Base-by-base conservation (phyloP, 495 filamentous ascomycete species). In the Trichocladium antarcticum region DNA sequence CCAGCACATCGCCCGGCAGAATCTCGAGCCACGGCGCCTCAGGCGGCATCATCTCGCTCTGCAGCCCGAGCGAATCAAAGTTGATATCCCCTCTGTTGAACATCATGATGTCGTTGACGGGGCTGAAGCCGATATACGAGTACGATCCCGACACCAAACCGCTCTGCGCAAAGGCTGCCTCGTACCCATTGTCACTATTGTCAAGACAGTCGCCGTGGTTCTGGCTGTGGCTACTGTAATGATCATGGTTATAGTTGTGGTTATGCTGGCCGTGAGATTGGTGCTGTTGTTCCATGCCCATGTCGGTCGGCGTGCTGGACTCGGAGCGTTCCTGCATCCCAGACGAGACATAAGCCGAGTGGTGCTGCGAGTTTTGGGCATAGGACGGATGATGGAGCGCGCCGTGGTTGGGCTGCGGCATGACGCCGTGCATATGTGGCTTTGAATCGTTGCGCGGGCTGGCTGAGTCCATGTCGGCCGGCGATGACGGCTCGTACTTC, bases 21-120 rank as follows among this genome's bases (percentile, higher is more conserved):
- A 58, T 54, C 53, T 64, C 61, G 12, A 65, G 28, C 62, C 62
- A 65, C 27, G 59, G 59, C 38, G 38, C 19, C 37, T 17, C 16
- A 6, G 37, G 16, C 35, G 56, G 54, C 57, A 60, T 60, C 59
- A 60, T 62, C 32, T 62, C 62, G 37, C 49, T 60, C 8, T 55
- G 53, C 19, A 62, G 41, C 1, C 59, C 59, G 11, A 65, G 44
- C 14, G 53, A 39, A 24, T 60, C 62, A 32, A 84, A 79, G 57
- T 83, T 79, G 40, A 85, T 73, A 47, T 87, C 83, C 45, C 82
- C 80, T 49, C 74, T 81, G 57, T 85, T 79, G 50, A 86, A 85
- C 50, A 81, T 77, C 52, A 85, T 66, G 43, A 61, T 64, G 16
- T 79, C 62, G 72, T 78, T 55, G 68, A 72, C 42, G 0, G 69